Evolutionary conservation across 1,284 basidiomycete species (phyloP).

Genomic region (Puccinia polysora): DNA sequence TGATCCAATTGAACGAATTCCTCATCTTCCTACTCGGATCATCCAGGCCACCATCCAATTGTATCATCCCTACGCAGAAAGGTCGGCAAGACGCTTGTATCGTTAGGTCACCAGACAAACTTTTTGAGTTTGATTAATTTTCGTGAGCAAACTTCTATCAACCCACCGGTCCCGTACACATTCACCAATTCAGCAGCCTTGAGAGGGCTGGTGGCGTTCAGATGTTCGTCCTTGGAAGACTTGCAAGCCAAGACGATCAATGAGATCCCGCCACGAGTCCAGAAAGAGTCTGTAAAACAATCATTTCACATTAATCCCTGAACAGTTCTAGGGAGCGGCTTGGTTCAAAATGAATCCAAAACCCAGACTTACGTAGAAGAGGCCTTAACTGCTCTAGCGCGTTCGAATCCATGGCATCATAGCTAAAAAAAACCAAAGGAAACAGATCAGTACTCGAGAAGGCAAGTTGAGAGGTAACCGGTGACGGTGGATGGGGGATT

Average conservation of each 20-base stretch:
- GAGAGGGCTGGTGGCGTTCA: constrained; percentile 46
- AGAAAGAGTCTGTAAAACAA: constrained; percentile 47
- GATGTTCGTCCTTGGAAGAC: constrained; percentile 44
- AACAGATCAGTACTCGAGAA: background rate
- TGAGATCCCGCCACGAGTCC: constrained; percentile 49
- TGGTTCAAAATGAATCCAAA: background rate
- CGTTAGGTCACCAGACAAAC: too few relatives aligned
- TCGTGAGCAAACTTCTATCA: background rate
- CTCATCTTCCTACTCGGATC: constrained; percentile 49
- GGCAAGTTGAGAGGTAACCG: background rate
- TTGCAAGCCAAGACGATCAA: constrained; percentile 52
- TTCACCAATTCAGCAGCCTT: constrained; percentile 49
- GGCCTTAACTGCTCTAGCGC: constrained; percentile 46
- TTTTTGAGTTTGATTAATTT: too few relatives aligned
- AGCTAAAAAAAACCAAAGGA: constrained; percentile 44
- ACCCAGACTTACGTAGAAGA: constrained; percentile 46
- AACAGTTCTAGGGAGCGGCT: background rate
- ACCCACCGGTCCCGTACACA: constrained; percentile 46
- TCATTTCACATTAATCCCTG: background rate
- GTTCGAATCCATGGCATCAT: constrained; percentile 49
- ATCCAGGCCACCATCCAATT: constrained; percentile 50
- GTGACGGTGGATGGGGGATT: background rate
- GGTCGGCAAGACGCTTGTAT: too few relatives aligned
- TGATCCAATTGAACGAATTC: constrained; percentile 50
- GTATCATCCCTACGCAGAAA: constrained; percentile 49